Conservation (phyloP, 176 grass and related monocot genomes). For the Musa acuminata region DNA sequence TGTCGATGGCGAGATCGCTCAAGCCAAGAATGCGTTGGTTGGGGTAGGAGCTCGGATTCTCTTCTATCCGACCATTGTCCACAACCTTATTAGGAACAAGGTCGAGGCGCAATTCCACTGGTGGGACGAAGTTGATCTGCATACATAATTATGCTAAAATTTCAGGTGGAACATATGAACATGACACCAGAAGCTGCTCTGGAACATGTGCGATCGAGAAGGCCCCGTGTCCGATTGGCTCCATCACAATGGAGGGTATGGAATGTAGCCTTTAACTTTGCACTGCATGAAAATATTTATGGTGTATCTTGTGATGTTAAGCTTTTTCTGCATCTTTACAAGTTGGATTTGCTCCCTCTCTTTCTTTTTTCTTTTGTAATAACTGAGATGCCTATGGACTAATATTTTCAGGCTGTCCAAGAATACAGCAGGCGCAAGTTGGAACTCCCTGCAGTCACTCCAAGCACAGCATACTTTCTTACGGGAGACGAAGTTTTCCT, state of each 20-base stretch:
- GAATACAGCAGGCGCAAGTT: constrained; percentile 37
- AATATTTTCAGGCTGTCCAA: constrained; percentile 47
- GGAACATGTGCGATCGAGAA: constrained; percentile 62
- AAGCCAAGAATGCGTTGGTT: background rate
- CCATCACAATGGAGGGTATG: constrained; percentile 67
- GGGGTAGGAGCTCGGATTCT: background rate
- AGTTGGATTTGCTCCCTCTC: background rate
- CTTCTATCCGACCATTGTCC: background rate
- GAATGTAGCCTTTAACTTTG: background rate
- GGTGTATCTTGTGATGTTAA: background rate
- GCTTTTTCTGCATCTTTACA: constrained; percentile 1
- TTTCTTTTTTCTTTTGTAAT: no score
- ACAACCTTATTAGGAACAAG: background rate
- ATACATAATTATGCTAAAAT: constrained; percentile 2
- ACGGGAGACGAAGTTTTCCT: no score
- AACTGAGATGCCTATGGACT: background rate
- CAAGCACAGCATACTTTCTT: no score
- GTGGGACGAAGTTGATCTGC: background rate
- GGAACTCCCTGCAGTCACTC: constrained; percentile 22
- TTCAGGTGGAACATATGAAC: constrained; percentile 58
- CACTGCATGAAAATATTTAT: no score
- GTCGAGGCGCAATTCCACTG: background rate
- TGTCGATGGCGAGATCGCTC: no score
- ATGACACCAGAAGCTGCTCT: constrained; percentile 76
- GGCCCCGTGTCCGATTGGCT: constrained; percentile 75